These are phyloP conservation scores for Miscanthus lutarioriparius DNA, from an alignment of 176 grass and related monocot genomes.

Conservation along the genomic window DNA sequence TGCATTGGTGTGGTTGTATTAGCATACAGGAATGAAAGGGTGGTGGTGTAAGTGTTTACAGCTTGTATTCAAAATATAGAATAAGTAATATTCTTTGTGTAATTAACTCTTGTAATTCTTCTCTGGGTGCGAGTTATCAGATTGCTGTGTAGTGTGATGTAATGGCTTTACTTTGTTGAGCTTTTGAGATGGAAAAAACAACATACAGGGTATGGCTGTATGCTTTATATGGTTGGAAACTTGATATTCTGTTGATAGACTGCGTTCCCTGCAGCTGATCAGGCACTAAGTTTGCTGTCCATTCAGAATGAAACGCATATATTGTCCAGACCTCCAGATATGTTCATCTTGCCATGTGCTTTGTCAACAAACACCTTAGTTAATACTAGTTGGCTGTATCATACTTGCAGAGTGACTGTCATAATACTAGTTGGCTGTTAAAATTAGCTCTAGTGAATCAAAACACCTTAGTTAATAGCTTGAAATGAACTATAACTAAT, in stretches of 20 bases:
- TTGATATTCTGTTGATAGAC: neutral
- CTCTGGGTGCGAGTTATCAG: slow-evolving; percentile 24
- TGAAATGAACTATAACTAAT: neutral
- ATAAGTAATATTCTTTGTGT: slow-evolving; percentile 70
- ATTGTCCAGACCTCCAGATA: neutral
- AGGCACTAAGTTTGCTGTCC: neutral
- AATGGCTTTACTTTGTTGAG: neutral
- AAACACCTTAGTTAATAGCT: neutral
- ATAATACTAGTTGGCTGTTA: neutral
- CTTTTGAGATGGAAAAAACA: neutral
- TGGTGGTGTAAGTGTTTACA: slow-evolving; percentile 43
- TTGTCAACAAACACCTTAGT: slow-evolving; percentile 3
- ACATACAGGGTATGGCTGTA: neutral
- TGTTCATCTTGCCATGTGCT: neutral
- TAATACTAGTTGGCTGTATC: too few species aligned
- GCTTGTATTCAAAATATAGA: slow-evolving; percentile 57
- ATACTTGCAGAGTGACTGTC: neutral
- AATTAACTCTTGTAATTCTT: slow-evolving; percentile 55
- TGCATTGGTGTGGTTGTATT: slow-evolving; percentile 49
- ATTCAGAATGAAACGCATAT: neutral
- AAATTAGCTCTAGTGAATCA: neutral
- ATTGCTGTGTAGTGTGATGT: slow-evolving; percentile 41
- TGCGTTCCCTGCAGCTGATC: neutral
- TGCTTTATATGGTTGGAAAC: slow-evolving; percentile 1
- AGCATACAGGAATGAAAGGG: slow-evolving; percentile 45